A percentile compares a stretch with the other conserved stretches of the same genome.
phyloP scores from a whole-genome alignment of 2,329 filamentous ascomycete genomes.

The Aspergillus fijiensis region DNA sequence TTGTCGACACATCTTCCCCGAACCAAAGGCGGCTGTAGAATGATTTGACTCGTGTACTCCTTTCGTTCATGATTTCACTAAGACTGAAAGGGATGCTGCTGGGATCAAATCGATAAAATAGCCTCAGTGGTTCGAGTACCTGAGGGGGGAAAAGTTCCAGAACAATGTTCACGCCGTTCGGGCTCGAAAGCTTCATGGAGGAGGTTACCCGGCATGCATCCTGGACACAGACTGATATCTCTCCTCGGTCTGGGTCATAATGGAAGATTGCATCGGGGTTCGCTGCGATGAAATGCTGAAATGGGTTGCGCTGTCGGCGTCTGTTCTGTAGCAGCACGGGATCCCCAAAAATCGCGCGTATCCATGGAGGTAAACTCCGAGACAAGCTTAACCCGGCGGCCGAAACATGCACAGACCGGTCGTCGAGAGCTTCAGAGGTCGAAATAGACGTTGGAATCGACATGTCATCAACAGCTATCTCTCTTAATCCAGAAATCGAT shows the following conservation, averaged over 20 bases:
- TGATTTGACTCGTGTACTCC: conserved; percentile 94
- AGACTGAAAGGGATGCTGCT: conserved; percentile 89
- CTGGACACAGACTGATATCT: conserved; percentile 4
- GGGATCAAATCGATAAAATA: conserved; percentile 85
- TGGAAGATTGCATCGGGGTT: conserved; percentile 3
- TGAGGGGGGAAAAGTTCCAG: conserved; percentile 10
- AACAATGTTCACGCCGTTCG: conserved; percentile 12
- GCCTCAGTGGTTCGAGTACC: conserved; percentile 58
- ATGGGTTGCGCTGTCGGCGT: conserved; percentile 14
- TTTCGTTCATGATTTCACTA: conserved; percentile 84
- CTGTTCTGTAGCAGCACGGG: conserved; percentile 7
- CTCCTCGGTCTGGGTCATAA: conserved; percentile 4
- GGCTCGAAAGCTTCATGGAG: conserved; percentile 7
- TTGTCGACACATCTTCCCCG: conserved; percentile 71
- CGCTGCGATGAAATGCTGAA: conserved; percentile 8
- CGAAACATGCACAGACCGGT: conserved; percentile 1
- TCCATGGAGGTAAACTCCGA: conserved; percentile 10
- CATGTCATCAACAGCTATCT: conserved; percentile 10
- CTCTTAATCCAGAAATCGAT: conserved; percentile 60
- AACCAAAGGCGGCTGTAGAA: conserved; percentile 99
- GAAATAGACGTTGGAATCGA: conserved; percentile 12
- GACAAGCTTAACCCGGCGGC: not conserved
- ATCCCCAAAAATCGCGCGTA: conserved; percentile 13
- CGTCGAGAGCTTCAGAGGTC: conserved; percentile 10
- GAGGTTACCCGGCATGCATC: not conserved